Conservation (phyloP, 1,284 basidiomycete species). For the Leccinum cinnamomeum region DNA sequence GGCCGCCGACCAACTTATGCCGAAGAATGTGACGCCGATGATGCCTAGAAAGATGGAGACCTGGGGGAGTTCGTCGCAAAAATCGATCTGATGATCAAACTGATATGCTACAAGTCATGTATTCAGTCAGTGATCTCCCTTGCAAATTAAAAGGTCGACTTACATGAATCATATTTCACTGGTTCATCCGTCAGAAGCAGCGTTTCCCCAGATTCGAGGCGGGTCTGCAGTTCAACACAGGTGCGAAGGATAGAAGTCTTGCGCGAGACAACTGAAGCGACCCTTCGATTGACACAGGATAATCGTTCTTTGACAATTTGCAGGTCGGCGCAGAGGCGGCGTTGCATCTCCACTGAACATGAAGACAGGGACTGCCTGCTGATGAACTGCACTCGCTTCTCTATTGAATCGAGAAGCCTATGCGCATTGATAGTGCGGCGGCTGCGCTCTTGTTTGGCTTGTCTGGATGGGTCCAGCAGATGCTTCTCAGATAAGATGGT, state of each 20-base stretch:
- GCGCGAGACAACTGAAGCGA: neutral
- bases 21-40: conserved; percentile 28
- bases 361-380: neutral
- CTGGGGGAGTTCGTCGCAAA: neutral
- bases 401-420: neutral
- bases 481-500: neutral
- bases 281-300: neutral
- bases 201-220: neutral
- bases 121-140: neutral
- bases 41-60: neutral
- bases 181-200: neutral
- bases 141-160: neutral
- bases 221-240: neutral
- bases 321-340: neutral
- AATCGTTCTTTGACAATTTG: neutral
- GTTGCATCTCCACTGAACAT: neutral
- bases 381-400: neutral
- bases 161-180: neutral
- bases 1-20: neutral
- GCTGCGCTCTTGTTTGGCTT: neutral
- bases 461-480: neutral
- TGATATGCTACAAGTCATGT: neutral
- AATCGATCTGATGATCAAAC: neutral
- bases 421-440: neutral
- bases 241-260: neutral